phyloP scores from a whole-genome alignment of 495 filamentous ascomycete genomes.

The Saxispiralis lemnorum region DNA sequence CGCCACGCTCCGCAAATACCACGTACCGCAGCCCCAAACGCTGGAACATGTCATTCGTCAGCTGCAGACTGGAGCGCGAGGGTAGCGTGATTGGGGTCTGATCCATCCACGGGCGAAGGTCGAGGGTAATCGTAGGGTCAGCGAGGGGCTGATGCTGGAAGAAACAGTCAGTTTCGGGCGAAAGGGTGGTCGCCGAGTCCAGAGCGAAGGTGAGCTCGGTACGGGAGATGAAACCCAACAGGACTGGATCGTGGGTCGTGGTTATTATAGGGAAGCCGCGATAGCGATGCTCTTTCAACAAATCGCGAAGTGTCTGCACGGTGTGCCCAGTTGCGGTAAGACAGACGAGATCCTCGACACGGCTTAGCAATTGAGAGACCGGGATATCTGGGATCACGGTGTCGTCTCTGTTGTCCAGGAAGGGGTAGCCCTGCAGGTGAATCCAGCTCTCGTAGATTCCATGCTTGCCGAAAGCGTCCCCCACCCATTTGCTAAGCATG shows the following conservation, averaged over 20 bases:
- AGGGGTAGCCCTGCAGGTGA: conserved; percentile 87
- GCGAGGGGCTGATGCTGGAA: conserved; percentile 71
- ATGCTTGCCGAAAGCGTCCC: conserved; percentile 81
- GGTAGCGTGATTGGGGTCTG: conserved; percentile 88
- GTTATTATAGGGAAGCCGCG: conserved; percentile 86
- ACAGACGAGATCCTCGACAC: conserved; percentile 73
- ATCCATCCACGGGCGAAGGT: conserved; percentile 93
- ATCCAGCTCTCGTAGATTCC: conserved; percentile 99
- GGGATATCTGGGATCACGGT: conserved; percentile 62
- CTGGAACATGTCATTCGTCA: conserved; percentile 82
- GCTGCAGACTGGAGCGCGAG: conserved; percentile 49
- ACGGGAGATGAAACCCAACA: conserved; percentile 86
- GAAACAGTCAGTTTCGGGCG: conserved; percentile 62
- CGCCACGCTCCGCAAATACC: conserved; percentile 64
- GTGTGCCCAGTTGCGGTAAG: conserved; percentile 79
- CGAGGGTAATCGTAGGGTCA: conserved; percentile 60
- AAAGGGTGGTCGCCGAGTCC: conserved; percentile 36
- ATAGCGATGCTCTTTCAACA: conserved; percentile 58
- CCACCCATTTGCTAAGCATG: conserved; percentile 96
- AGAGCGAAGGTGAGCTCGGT: conserved; percentile 76
- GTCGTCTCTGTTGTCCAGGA: conserved; percentile 85
- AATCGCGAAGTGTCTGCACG: conserved; percentile 47
- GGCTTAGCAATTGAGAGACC: conserved; percentile 74
- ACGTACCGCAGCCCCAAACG: conserved; percentile 83
- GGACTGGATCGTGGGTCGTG: conserved; percentile 50